Conservation (phyloP, 495 filamentous ascomycete genomes). For the Penicillium egyptiacum region DNA sequence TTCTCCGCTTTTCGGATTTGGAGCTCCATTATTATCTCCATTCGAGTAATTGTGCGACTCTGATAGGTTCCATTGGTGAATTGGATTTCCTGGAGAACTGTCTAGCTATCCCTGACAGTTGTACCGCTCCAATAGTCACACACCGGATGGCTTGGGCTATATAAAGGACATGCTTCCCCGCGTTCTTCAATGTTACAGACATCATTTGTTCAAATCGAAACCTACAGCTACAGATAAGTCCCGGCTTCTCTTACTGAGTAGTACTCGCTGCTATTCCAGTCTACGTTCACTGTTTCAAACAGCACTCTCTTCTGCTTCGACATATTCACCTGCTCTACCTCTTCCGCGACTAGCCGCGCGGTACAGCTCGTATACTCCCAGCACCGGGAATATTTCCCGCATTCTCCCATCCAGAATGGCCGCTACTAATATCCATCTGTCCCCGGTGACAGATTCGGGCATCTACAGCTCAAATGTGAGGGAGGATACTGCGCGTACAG, state of each 20-base stretch:
- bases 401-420: constrained; percentile 49
- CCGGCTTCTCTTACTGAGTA: neutral
- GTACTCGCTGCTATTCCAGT: neutral
- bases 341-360: constrained; percentile 3
- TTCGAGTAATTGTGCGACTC: constrained; percentile 5
- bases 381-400: neutral
- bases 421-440: constrained; percentile 59
- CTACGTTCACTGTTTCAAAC: neutral
- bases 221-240: neutral
- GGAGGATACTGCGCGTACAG: constrained; percentile 57
- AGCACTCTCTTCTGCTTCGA: neutral
- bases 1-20: constrained; percentile 11
- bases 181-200: neutral
- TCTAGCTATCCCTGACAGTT: neutral
- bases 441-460: constrained; percentile 53
- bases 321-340: neutral
- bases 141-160: neutral
- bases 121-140: neutral
- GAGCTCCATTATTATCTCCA: neutral
- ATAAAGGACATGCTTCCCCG: constrained; percentile 10
- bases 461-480: constrained; percentile 54
- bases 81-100: constrained; percentile 1
- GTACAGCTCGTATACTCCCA: neutral
- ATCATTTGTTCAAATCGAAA: neutral
- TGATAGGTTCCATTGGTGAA: constrained; percentile 19